Conservation (phyloP, 2,329 filamentous ascomycete species). For the Aschersonia sp. region DNA sequence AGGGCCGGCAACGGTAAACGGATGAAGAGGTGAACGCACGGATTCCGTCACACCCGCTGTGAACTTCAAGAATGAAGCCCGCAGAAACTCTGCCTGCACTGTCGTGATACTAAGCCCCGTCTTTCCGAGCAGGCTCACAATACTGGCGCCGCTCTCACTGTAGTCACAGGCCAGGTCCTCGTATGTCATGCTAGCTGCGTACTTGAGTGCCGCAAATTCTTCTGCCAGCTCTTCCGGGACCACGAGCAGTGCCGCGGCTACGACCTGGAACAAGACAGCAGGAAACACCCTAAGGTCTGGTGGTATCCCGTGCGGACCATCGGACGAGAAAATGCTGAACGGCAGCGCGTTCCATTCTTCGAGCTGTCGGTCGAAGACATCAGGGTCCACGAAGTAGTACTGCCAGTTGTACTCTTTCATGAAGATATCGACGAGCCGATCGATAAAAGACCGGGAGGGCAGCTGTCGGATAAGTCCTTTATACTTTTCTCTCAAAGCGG, state of each 20-base stretch:
- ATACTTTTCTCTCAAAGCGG: constrained; percentile 39
- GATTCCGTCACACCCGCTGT: constrained; percentile 43
- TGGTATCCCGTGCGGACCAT: constrained; percentile 33
- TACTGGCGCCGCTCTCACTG: constrained; percentile 39
- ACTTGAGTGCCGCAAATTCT: constrained; percentile 41
- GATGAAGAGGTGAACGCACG: constrained; percentile 14
- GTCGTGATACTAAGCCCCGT: constrained; percentile 38
- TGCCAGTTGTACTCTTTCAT: constrained; percentile 45
- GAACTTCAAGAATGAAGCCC: constrained; percentile 43
- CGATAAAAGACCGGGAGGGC: constrained; percentile 37
- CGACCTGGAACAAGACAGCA: constrained; percentile 42
- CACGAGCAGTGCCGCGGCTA: constrained; percentile 38
- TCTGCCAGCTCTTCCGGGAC: constrained; percentile 31
- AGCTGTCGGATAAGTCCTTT: constrained; percentile 42
- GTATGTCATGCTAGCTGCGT: constrained; percentile 42
- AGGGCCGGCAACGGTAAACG: background rate
- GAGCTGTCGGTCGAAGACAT: constrained; percentile 34
- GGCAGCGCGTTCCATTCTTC: constrained; percentile 39
- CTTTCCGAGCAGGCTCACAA: constrained; percentile 41
- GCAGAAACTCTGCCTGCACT: constrained; percentile 41
- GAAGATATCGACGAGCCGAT: constrained; percentile 38
- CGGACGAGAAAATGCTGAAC: constrained; percentile 32
- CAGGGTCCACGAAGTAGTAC: constrained; percentile 40
- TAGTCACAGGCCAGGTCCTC: constrained; percentile 46
- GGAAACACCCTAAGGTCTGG: constrained; percentile 41